phyloP scores from a whole-genome alignment of 768 basidiomycete species.

The Boletus rufocinnamomeus region DNA sequence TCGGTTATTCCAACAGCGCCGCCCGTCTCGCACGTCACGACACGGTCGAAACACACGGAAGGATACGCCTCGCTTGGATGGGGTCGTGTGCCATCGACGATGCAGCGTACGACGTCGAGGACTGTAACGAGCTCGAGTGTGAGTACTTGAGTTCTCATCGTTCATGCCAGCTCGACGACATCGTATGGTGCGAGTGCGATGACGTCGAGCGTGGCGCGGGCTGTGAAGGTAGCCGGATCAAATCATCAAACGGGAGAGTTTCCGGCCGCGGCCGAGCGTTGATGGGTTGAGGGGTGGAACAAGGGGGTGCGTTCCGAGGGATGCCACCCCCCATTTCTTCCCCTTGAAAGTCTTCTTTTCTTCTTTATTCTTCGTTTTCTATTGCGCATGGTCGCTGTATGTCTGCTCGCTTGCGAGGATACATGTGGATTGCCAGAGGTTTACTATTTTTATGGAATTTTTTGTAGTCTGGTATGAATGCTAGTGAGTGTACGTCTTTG shows the following conservation, averaged over 20 bases:
- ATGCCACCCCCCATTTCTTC: too few relatives aligned
- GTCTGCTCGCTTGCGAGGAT: conserved; percentile 27
- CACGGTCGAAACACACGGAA: conserved; percentile 29
- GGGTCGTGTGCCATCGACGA: conserved; percentile 39
- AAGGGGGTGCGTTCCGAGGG: conserved; percentile 19
- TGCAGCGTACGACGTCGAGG: conserved; percentile 31
- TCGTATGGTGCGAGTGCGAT: conserved; percentile 15
- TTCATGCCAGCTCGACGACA: conserved; percentile 11
- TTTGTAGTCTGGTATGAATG: conserved; percentile 15
- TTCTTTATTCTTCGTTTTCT: conserved; percentile 5
- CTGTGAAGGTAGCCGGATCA: conserved; percentile 47
- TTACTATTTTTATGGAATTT: conserved; percentile 28
- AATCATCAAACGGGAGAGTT: conserved; percentile 80
- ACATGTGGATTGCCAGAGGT: neutral
- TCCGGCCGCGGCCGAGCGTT: conserved; percentile 76
- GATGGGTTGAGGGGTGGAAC: conserved; percentile 43
- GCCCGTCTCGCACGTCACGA: conserved; percentile 20
- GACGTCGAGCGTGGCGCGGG: conserved; percentile 13
- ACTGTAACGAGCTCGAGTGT: conserved; percentile 16
- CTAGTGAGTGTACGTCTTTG: conserved; percentile 1
- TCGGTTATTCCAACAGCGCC: conserved; percentile 2
- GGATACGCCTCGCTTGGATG: conserved; percentile 34
- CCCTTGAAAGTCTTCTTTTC: too few relatives aligned
- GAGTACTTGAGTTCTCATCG: conserved; percentile 15
- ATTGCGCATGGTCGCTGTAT: neutral